These are phyloP conservation scores for Capsicum rhomboideum DNA, from an alignment of 257 asterid species.

Conservation along the genomic window DNA sequence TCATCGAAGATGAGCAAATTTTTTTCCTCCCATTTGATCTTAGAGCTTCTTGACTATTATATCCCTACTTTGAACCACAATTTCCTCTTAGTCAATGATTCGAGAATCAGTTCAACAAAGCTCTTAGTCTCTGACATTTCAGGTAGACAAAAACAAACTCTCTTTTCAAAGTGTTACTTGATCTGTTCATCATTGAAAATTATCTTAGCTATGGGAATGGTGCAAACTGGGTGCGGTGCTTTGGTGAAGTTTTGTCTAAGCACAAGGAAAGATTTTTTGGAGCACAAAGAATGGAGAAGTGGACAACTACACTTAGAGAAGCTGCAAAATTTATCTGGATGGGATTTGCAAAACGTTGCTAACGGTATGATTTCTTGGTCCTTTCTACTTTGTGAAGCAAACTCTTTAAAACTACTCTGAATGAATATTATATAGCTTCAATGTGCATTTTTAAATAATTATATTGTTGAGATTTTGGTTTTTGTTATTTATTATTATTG, in stretches of 20 bases:
- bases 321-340: background rate
- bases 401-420: background rate
- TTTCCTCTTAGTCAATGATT: too few species aligned
- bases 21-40: too few species aligned
- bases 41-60: too few species aligned
- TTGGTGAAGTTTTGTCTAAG: background rate
- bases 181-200: slow-evolving; percentile 6
- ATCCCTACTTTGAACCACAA: too few species aligned
- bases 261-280: background rate
- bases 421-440: background rate
- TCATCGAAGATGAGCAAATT: too few species aligned
- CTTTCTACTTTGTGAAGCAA: background rate
- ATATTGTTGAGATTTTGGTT: too few species aligned
- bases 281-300: background rate
- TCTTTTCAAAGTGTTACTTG: too few species aligned
- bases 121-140: slow-evolving; percentile 1
- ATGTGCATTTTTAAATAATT: background rate
- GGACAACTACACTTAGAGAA: background rate
- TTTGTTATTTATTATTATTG: too few species aligned
- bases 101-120: too few species aligned
- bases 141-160: background rate
- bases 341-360: background rate
- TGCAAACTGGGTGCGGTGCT: background rate
- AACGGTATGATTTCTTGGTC: background rate
- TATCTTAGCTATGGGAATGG: background rate